Conservation (phyloP, 2,329 filamentous ascomycete genomes). For the Colletotrichum sublineola region DNA sequence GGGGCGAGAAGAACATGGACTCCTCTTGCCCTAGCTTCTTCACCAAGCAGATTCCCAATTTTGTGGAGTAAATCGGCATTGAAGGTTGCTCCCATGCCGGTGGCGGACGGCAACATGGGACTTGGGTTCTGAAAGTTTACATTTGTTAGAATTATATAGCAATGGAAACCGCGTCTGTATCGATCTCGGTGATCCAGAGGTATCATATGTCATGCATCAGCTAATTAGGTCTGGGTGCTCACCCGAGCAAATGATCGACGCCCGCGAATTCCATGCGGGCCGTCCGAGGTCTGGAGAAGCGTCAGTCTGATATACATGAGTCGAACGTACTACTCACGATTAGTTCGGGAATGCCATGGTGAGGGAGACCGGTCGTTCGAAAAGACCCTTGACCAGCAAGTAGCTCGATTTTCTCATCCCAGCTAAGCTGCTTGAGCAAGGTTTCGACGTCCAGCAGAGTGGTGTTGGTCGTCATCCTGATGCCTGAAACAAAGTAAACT, state of each 20-base stretch:
- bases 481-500: background rate
- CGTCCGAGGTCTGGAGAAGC: slow-evolving; percentile 21
- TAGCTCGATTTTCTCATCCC: slow-evolving; percentile 43
- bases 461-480: background rate
- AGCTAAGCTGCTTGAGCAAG: slow-evolving; percentile 37
- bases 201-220: background rate
- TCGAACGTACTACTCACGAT: background rate
- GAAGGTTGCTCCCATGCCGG: slow-evolving; percentile 70
- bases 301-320: background rate
- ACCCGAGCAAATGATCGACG: slow-evolving; percentile 33
- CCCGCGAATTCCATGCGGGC: slow-evolving; percentile 37
- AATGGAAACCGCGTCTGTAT: background rate
- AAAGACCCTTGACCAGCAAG: slow-evolving; percentile 42
- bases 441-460: slow-evolving; percentile 34
- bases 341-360: slow-evolving; percentile 33
- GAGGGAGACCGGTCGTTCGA: slow-evolving; percentile 39
- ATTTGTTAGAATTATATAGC: slow-evolving; percentile 20
- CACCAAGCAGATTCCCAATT: slow-evolving; percentile 70
- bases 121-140: slow-evolving; percentile 32
- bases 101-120: slow-evolving; percentile 46
- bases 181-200: background rate
- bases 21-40: slow-evolving; percentile 69
- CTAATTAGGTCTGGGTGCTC: background rate
- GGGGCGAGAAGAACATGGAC: slow-evolving; percentile 80
- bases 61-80: slow-evolving; percentile 68